These are phyloP conservation scores for Pseudotulostoma volvatum DNA, from an alignment of 495 filamentous ascomycete species.

Conservation along the genomic window DNA sequence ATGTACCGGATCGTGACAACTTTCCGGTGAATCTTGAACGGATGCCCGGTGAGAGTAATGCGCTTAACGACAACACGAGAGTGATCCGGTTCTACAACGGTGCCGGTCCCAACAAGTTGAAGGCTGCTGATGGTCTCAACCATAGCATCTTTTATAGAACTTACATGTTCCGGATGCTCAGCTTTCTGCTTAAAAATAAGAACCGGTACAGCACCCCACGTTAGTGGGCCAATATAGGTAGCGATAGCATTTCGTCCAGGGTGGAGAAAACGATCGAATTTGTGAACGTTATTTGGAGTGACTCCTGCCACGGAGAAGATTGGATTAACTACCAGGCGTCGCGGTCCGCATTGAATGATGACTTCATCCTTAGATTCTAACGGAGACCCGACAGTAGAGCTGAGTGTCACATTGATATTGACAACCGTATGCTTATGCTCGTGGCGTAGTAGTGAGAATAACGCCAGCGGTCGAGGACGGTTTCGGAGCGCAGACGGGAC, in stretches of 20 bases:
- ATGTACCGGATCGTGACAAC: constrained; percentile 95
- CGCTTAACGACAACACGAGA: constrained; percentile 81
- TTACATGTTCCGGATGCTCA: too few relatives aligned
- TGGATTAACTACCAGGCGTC: constrained; percentile 73
- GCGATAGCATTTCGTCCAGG: constrained; percentile 84
- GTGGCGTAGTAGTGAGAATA: constrained; percentile 79
- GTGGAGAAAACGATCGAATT: constrained; percentile 85
- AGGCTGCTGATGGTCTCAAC: constrained; percentile 26
- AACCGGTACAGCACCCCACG: constrained; percentile 78
- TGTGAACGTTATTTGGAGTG: constrained; percentile 89
- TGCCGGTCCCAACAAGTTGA: constrained; percentile 69
- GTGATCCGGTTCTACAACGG: constrained; percentile 61
- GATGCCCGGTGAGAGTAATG: constrained; percentile 85
- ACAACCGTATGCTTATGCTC: constrained; percentile 84
- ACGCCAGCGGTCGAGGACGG: constrained; percentile 41
- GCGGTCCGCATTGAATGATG: constrained; percentile 74
- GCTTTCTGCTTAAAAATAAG: constrained; percentile 61
- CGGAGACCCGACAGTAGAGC: constrained; percentile 49
- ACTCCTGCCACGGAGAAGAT: constrained; percentile 71
- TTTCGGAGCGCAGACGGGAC: constrained; percentile 45
- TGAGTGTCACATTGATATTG: constrained; percentile 73
- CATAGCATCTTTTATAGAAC: constrained; percentile 24
- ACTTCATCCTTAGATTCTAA: constrained; percentile 82
- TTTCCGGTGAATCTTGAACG: constrained; percentile 95
- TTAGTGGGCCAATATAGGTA: constrained; percentile 75